A percentile compares a stretch with the other conserved stretches of the same genome.
Evolutionary conservation across 2,329 filamentous ascomycete genomes (phyloP).

Genomic region (Ambrosiella xylebori): DNA sequence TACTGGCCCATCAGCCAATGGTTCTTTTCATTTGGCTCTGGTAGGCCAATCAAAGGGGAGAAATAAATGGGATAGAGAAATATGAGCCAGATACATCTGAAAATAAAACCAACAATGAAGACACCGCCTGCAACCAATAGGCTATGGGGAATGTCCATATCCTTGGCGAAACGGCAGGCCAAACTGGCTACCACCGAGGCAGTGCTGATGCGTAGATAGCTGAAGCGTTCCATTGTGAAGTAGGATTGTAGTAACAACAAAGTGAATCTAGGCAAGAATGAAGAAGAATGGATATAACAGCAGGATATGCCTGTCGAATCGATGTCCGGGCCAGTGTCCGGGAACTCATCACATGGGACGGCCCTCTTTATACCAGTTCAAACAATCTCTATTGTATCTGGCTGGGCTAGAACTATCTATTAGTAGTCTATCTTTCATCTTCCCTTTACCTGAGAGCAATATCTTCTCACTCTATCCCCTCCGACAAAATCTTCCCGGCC

Average conservation of each 20-base stretch:
- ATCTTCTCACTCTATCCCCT: no score
- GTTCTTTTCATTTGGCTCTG: conserved; percentile 24
- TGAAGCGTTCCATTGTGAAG: background rate
- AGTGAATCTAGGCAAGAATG: background rate
- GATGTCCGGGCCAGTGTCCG: no score
- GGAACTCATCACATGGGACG: no score
- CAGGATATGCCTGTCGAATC: no score
- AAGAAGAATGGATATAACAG: background rate
- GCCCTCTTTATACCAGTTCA: no score
- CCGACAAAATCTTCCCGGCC: no score
- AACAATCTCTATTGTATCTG: no score
- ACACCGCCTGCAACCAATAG: background rate
- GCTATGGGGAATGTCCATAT: background rate
- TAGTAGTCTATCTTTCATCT: no score
- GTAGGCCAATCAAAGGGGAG: conserved; percentile 32
- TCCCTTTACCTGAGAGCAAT: no score
- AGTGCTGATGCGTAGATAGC: background rate
- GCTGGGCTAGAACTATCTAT: no score
- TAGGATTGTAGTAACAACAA: background rate
- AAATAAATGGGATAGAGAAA: conserved; percentile 32
- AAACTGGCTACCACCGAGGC: background rate
- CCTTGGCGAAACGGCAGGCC: background rate
- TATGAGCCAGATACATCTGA: conserved; percentile 25
- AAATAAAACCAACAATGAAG: conserved; percentile 22
- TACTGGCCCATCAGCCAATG: conserved; percentile 34